These are phyloP conservation scores for Adiantum capillusveneris DNA, from an alignment of 75 land plant genomes.

Conservation along the genomic window DNA sequence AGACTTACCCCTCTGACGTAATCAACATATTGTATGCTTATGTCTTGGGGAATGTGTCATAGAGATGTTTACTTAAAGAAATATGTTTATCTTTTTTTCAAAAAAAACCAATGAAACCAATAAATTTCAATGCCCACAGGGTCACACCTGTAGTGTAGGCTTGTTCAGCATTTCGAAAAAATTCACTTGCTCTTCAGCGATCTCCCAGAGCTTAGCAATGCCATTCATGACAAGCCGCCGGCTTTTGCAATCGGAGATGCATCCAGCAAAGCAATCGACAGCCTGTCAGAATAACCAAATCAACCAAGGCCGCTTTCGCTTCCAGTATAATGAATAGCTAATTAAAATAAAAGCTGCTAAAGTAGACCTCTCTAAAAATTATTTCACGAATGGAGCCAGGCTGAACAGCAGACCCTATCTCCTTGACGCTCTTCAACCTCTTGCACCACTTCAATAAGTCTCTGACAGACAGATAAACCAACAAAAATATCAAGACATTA, in stretches of 20 bases:
- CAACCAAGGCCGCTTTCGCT: too few species aligned
- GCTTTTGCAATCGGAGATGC: conserved; percentile 27
- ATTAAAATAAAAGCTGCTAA: not conserved
- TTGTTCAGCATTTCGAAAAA: conserved; percentile 34
- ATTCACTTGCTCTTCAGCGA: conserved; percentile 34
- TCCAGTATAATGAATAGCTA: too few species aligned
- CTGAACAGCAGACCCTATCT: conserved; percentile 10
- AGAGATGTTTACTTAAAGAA: too few species aligned
- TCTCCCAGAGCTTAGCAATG: conserved; percentile 56
- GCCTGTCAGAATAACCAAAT: too few species aligned
- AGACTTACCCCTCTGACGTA: too few species aligned
- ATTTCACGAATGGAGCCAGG: conserved; percentile 23
- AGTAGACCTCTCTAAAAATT: conserved; percentile 76
- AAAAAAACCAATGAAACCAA: too few species aligned
- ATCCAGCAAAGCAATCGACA: conserved; percentile 79
- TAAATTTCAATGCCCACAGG: too few species aligned
- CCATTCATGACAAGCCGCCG: conserved; percentile 47
- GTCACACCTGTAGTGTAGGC: conserved; percentile 74
- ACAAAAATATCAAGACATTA: too few species aligned
- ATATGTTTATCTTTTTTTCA: too few species aligned
- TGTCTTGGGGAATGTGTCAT: too few species aligned
- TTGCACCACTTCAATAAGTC: conserved; percentile 92
- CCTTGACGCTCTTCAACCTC: conserved; percentile 35
- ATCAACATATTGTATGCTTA: too few species aligned
- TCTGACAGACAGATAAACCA: conserved; percentile 35